These are phyloP conservation scores for Amphichorda felina DNA, from an alignment of 2,329 filamentous ascomycete species.

Conservation along the genomic window DNA sequence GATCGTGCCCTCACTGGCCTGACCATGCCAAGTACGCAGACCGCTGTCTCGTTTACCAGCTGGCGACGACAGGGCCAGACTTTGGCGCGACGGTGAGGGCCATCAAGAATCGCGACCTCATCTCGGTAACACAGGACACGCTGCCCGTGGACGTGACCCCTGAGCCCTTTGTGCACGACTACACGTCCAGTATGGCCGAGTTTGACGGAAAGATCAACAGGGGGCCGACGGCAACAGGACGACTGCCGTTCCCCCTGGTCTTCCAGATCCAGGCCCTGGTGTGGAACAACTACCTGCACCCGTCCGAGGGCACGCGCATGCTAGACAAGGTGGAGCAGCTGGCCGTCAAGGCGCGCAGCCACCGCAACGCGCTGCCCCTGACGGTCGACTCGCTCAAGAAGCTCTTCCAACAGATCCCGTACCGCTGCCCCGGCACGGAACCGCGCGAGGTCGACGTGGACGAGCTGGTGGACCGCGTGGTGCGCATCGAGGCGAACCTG, in stretches of 20 bases:
- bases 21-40: constrained; percentile 21
- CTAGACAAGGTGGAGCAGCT: constrained; percentile 27
- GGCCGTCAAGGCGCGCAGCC: constrained; percentile 11
- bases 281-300: constrained; percentile 49
- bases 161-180: constrained; percentile 7
- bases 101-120: constrained; percentile 8
- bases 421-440: constrained; percentile 37
- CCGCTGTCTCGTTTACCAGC: constrained; percentile 32
- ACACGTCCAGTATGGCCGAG: constrained; percentile 10
- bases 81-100: constrained; percentile 13
- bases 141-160: constrained; percentile 8
- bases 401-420: constrained; percentile 39
- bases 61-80: constrained; percentile 14
- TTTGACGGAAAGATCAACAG: constrained; percentile 19
- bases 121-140: constrained; percentile 11
- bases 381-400: constrained; percentile 41
- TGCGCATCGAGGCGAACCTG: constrained; percentile 26
- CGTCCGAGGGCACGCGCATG: constrained; percentile 34
- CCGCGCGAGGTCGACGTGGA: constrained; percentile 25
- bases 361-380: constrained; percentile 21
- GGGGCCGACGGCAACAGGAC: constrained; percentile 2
- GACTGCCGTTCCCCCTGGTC: constrained; percentile 38
- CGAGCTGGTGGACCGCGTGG: constrained; percentile 25
- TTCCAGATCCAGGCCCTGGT: constrained; percentile 55
- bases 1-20: constrained; percentile 11